These are phyloP conservation scores for Poterioochromonas sp. DNA, from an alignment of 352 stramenopile genomes.

Conservation along the genomic window DNA sequence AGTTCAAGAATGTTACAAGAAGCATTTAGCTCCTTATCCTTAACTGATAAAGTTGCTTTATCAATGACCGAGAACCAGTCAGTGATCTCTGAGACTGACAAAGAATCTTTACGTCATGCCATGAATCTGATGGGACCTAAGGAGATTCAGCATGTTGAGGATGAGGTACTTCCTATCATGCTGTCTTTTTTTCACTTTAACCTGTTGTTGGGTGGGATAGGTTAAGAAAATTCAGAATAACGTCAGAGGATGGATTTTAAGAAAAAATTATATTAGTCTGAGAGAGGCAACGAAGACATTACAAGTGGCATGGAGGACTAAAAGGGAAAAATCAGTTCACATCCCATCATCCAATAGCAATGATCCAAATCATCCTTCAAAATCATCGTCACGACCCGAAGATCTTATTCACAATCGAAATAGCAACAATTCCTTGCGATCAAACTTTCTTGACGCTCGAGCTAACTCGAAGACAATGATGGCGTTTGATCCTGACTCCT, in stretches of 20 bases:
- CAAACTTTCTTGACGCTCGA: no score
- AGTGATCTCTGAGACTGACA: slow-evolving; percentile 42
- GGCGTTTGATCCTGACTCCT: no score
- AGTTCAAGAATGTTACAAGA: slow-evolving; percentile 38
- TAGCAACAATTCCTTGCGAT: no score
- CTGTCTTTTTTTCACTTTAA: no score
- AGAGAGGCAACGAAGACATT: slow-evolving; percentile 67
- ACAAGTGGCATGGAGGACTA: slow-evolving; percentile 39
- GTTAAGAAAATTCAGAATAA: slow-evolving; percentile 71
- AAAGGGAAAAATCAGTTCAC: not conserved
- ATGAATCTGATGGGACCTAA: slow-evolving; percentile 40
- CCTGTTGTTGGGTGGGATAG: no score
- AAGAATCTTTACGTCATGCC: slow-evolving; percentile 37
- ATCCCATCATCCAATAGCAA: not conserved
- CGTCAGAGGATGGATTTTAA: slow-evolving; percentile 68
- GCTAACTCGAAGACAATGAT: no score
- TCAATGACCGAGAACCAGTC: slow-evolving; percentile 35
- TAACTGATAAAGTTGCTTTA: slow-evolving; percentile 45
- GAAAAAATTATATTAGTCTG: slow-evolving; percentile 73
- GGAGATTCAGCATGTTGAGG: slow-evolving; percentile 66
- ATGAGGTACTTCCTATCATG: no score
- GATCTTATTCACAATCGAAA: no score
- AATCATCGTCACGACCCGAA: no score
- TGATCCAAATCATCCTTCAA: no score
- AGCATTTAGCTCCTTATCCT: slow-evolving; percentile 41